A percentile compares a stretch with the other conserved stretches of the same genome.
These are phyloP conservation scores for Scedosporium boydii DNA, from an alignment of 2,329 filamentous ascomycete species.

Conservation along the genomic window DNA sequence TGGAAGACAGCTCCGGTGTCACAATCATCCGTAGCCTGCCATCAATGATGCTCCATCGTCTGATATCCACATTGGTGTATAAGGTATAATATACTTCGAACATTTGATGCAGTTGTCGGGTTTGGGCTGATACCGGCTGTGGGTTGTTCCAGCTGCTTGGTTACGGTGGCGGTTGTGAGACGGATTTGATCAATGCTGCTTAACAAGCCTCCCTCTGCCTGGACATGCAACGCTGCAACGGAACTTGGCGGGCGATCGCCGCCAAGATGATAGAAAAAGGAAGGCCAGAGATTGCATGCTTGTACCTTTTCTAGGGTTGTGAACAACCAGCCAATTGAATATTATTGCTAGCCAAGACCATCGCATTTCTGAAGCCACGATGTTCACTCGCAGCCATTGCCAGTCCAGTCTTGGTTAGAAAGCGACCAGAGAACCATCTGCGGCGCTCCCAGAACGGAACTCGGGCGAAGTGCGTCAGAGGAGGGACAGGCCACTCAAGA, in stretches of 20 bases:
- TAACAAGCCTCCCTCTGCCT: background rate
- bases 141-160: background rate
- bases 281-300: background rate
- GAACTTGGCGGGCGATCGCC: background rate
- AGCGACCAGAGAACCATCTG: too few relatives aligned
- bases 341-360: too few relatives aligned
- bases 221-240: slow-evolving; percentile 3
- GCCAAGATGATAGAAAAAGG: background rate
- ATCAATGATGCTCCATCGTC: background rate
- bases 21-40: too few relatives aligned
- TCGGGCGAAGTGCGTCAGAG: too few relatives aligned
- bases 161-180: background rate
- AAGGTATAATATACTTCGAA: background rate
- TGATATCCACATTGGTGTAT: background rate
- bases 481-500: too few relatives aligned
- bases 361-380: too few relatives aligned
- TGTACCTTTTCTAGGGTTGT: too few relatives aligned
- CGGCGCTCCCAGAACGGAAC: too few relatives aligned
- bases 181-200: background rate
- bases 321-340: too few relatives aligned
- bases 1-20: too few relatives aligned
- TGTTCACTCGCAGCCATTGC: too few relatives aligned
- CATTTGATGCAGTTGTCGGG: background rate
- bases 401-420: too few relatives aligned
- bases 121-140: background rate